Base-by-base conservation (phyloP, 2,329 filamentous ascomycete species). In the Curvularia sp. region DNA sequence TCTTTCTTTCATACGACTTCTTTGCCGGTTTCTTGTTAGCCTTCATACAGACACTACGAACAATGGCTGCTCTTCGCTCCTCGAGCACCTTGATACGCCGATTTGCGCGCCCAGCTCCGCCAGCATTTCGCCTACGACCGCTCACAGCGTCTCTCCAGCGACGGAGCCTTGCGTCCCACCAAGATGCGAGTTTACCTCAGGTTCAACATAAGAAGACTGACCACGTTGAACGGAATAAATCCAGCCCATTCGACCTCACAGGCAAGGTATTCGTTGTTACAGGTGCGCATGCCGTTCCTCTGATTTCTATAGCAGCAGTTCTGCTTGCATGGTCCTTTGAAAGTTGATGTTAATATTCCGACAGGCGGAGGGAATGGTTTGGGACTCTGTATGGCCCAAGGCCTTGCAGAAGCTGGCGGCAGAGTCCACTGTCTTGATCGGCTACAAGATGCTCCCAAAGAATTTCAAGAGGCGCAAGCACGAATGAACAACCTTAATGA, bases 331-430 rank as follows among this genome's bases (percentile, higher is more conserved):
- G 38, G 39, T 48, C 21, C 23, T 12, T 53, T 90, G 15, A 21
- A 38, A 30, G 32, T 39, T 15, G 19, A 39, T 60, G 39, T 45
- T 72, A 50, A 73, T 59, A 9, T 25, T 15, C 41, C 5, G 15
- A 86, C 87, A 9, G 90, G 90, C 27, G 87, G 90, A 36, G 89
- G 84, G 0, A 82, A 87, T 55, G 91, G 90, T 0, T 80, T 93
- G 2, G 90, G 90, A 5, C 76, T 93, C 7, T 85, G 87, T 3
- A 85, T 92, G 68, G 85, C 89, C 0, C 89, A 93, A 67, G 89
- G 87, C 0, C 79, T 93, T 3, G 82, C 89, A 5, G 89, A 93
- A 75, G 89, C 90, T 34, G 90, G 91, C 10, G 90, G 91, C 23
- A 89, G 75, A 59, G 87, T 90, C 21, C 87, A 90, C 72, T 86